Conservation (phyloP, 495 filamentous ascomycete genomes). For the Trichoderma asperelloides region DNA sequence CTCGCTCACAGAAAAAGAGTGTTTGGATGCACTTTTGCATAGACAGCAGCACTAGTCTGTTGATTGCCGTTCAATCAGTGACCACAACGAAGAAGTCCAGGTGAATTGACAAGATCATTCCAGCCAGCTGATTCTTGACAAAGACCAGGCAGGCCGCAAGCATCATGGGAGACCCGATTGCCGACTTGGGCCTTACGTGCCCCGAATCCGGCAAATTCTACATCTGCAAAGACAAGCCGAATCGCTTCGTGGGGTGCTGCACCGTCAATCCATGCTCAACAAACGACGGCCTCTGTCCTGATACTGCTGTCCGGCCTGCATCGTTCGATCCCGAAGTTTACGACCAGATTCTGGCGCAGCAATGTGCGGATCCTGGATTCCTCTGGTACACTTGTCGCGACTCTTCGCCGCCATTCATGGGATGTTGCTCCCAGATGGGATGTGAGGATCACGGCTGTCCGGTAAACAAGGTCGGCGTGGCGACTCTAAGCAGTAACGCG, state of each 20-base stretch:
- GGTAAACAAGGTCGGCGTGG: conserved; percentile 19
- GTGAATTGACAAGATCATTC: too few relatives aligned
- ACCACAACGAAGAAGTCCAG: too few relatives aligned
- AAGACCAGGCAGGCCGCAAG: background rate
- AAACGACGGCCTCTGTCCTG: conserved; percentile 19
- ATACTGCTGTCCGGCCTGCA: conserved; percentile 14
- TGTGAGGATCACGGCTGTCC: conserved; percentile 20
- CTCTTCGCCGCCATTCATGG: conserved; percentile 22
- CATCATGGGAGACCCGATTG: background rate
- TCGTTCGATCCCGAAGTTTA: conserved; percentile 19
- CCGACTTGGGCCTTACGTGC: conserved; percentile 22
- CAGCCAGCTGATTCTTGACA: background rate
- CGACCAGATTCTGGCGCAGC: conserved; percentile 17
- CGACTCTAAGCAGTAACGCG: background rate
- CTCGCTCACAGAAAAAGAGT: background rate
- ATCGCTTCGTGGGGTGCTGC: conserved; percentile 29
- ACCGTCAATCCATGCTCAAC: conserved; percentile 22
- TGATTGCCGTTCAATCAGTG: too few relatives aligned
- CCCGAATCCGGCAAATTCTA: conserved; percentile 22
- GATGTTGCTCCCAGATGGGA: conserved; percentile 25
- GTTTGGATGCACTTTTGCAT: too few relatives aligned
- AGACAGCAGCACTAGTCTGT: too few relatives aligned
- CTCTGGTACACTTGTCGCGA: conserved; percentile 24
- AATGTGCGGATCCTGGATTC: conserved; percentile 11
- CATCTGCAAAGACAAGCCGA: conserved; percentile 17